These are phyloP conservation scores for Striga asiatica DNA, from an alignment of 257 asterid species.

Conservation along the genomic window DNA sequence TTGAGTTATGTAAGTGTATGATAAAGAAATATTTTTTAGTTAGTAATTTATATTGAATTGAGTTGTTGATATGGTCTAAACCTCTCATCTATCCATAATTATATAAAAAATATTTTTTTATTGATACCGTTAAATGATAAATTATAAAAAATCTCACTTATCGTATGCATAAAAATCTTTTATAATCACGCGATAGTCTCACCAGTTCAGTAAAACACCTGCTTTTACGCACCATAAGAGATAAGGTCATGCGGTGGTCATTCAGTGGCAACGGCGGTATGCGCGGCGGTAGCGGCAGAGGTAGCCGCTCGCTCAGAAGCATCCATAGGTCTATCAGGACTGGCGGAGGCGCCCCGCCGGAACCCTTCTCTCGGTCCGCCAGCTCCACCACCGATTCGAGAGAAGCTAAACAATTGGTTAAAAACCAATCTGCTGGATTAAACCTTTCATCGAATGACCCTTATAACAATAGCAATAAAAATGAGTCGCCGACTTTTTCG, in stretches of 20 bases:
- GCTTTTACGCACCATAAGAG: not conserved
- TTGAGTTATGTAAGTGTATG: too few relatives aligned
- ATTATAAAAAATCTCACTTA: too few relatives aligned
- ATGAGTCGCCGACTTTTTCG: slow-evolving; percentile 14
- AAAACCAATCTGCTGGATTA: slow-evolving; percentile 1
- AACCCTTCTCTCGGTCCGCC: slow-evolving; percentile 29
- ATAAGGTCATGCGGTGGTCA: slow-evolving; percentile 38
- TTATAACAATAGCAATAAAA: slow-evolving; percentile 2
- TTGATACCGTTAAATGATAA: too few relatives aligned
- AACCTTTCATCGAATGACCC: slow-evolving; percentile 29
- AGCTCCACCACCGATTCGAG: slow-evolving; percentile 5
- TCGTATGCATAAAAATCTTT: too few relatives aligned
- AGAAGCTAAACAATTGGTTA: not conserved
- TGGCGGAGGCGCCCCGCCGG: slow-evolving; percentile 27
- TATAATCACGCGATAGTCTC: too few relatives aligned
- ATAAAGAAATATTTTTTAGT: too few relatives aligned
- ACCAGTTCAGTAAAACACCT: too few relatives aligned
- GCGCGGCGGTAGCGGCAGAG: slow-evolving; percentile 18
- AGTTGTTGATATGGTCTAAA: too few relatives aligned
- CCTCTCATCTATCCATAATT: too few relatives aligned
- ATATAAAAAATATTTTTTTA: too few relatives aligned
- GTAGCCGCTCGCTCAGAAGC: slow-evolving; percentile 30
- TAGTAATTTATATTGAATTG: too few relatives aligned
- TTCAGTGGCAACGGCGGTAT: too few relatives aligned
- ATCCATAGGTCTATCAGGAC: slow-evolving; percentile 36